Percentiles rank a stretch among this genome's conserved stretches.
Conservation (phyloP, 2,329 filamentous ascomycete genomes). For the Bipolaris gigantea region DNA sequence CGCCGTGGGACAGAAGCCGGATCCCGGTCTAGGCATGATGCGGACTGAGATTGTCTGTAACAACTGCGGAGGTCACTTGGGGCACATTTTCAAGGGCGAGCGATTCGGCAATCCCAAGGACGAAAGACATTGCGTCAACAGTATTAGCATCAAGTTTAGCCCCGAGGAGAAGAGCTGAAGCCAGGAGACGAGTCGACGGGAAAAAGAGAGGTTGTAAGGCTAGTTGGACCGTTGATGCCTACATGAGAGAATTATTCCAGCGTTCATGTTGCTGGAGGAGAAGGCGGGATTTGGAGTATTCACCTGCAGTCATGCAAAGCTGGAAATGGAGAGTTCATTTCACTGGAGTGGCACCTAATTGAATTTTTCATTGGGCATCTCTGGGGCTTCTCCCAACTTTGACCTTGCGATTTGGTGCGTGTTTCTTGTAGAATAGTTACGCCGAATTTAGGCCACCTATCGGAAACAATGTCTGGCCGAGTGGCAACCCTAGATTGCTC, state of each 20-base stretch:
- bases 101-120: constrained; percentile 83
- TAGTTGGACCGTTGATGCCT: constrained; percentile 6
- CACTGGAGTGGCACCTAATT: too few relatives aligned
- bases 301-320: too few relatives aligned
- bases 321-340: too few relatives aligned
- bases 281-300: too few relatives aligned
- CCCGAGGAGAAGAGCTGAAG: constrained; percentile 64
- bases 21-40: constrained; percentile 76
- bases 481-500: constrained; percentile 3
- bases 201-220: constrained; percentile 4
- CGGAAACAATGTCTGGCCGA: not conserved
- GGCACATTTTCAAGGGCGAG: constrained; percentile 91
- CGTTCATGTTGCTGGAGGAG: too few relatives aligned
- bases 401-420: too few relatives aligned
- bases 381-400: too few relatives aligned
- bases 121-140: constrained; percentile 97
- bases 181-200: not conserved
- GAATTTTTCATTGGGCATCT: too few relatives aligned
- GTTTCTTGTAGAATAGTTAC: not conserved
- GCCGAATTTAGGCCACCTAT: not conserved
- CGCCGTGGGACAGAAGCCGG: constrained; percentile 80
- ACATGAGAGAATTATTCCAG: constrained; percentile 2
- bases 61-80: constrained; percentile 90
- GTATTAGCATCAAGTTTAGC: constrained; percentile 82
- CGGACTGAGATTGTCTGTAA: constrained; percentile 92